Conservation (phyloP, 83 land plant species). For the Picea engelmannii region DNA sequence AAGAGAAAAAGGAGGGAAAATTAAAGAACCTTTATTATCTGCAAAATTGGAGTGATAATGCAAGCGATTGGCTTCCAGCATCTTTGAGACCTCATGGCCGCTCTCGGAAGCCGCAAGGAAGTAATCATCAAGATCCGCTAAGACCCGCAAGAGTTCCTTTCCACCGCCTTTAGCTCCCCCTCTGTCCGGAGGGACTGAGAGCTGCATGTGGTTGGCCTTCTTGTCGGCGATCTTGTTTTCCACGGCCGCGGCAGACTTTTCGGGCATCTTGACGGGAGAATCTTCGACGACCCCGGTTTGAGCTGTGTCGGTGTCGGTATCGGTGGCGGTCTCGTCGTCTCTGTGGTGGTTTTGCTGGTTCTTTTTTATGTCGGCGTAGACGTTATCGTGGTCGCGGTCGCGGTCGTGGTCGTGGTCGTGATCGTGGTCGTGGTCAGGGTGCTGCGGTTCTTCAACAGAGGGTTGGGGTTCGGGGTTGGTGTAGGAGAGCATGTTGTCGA, state of each 20-base stretch:
- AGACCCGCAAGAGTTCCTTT: conserved; percentile 37
- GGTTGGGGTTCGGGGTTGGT: background rate
- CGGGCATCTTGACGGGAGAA: conserved; percentile 13
- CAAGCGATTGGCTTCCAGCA: conserved; percentile 71
- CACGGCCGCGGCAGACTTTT: background rate
- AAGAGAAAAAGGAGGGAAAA: background rate
- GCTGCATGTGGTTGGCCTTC: conserved; percentile 1
- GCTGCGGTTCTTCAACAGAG: conserved; percentile 11
- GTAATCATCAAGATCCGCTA: conserved; percentile 62
- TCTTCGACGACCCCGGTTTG: background rate
- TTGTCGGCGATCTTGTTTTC: background rate
- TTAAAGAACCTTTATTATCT: conserved; percentile 46
- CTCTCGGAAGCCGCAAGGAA: conserved; percentile 69
- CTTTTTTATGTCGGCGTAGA: too few relatives aligned
- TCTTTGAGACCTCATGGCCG: conserved; percentile 62
- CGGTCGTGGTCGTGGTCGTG: too few relatives aligned
- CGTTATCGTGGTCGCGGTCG: too few relatives aligned
- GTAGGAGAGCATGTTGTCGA: background rate
- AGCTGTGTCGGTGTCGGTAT: background rate
- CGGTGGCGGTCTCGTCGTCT: conserved; percentile 1
- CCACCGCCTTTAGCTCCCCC: conserved; percentile 7
- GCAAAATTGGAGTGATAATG: conserved; percentile 80
- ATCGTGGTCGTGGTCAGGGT: too few relatives aligned
- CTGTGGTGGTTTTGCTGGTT: background rate
- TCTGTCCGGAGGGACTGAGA: conserved; percentile 13